These are phyloP conservation scores for Geranomyces michiganensis DNA, from an alignment of 192 early-diverging fungal species.

Conservation along the genomic window DNA sequence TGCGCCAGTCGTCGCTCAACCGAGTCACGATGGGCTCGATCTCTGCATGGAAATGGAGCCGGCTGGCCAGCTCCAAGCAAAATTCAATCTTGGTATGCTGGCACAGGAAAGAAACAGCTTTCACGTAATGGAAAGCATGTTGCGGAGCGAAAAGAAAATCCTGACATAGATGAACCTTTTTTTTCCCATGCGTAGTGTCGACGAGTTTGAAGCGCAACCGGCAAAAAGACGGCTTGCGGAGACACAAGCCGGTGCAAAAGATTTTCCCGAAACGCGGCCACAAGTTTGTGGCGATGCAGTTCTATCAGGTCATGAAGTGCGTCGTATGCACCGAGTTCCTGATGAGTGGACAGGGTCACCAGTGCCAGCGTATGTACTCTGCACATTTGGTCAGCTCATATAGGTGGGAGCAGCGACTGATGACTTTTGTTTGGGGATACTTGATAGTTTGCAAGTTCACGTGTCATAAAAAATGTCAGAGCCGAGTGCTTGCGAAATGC, in stretches of 20 bases:
- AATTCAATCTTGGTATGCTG: slow-evolving; percentile 45
- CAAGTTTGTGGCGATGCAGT: slow-evolving; percentile 86
- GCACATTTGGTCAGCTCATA: background rate
- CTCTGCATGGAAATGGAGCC: slow-evolving; percentile 94
- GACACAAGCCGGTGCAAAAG: slow-evolving; percentile 77
- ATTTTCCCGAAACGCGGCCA: slow-evolving; percentile 90
- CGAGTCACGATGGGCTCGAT: slow-evolving; percentile 44
- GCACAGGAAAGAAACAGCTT: too few relatives aligned
- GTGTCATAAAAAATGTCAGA: slow-evolving; percentile 89
- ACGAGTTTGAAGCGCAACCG: slow-evolving; percentile 9
- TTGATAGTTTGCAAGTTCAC: slow-evolving; percentile 82
- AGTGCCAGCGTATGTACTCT: slow-evolving; percentile 77
- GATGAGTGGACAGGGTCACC: slow-evolving; percentile 82
- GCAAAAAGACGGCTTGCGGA: slow-evolving; percentile 34
- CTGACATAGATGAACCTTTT: too few relatives aligned
- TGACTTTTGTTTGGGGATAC: background rate
- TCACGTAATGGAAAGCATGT: background rate
- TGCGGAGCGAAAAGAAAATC: too few relatives aligned
- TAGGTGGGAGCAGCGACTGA: background rate
- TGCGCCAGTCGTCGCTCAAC: background rate
- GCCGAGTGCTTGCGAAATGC: slow-evolving; percentile 86
- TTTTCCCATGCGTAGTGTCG: background rate
- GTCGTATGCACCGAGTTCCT: slow-evolving; percentile 94
- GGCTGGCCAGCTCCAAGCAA: slow-evolving; percentile 80
- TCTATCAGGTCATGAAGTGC: slow-evolving; percentile 98